phyloP scores from a whole-genome alignment of 139 green algal species.

The Marvania coccoides region DNA sequence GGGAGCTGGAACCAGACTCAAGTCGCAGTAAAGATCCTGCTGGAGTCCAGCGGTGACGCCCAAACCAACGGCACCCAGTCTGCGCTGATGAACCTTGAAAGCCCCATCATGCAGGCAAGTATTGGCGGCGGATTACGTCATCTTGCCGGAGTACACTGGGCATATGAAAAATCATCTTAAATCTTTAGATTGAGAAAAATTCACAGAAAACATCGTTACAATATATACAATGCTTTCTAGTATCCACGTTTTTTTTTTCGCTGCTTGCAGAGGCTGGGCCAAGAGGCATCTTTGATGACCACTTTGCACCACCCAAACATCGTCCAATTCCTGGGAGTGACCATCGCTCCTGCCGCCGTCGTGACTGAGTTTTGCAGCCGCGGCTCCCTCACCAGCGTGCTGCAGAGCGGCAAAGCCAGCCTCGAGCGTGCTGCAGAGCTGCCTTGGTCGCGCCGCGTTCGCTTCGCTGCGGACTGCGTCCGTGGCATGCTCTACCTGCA shows the following conservation, averaged over 20 bases:
- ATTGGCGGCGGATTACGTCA: too few species aligned
- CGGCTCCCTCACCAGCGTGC: constrained; percentile 43
- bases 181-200: too few species aligned
- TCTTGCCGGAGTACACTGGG: too few species aligned
- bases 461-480: too few species aligned
- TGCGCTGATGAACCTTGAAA: background rate
- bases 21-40: constrained; percentile 41
- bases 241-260: too few species aligned
- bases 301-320: constrained; percentile 42
- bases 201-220: too few species aligned
- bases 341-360: constrained; percentile 7
- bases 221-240: too few species aligned
- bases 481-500: constrained; percentile 63
- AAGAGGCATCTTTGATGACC: constrained; percentile 40
- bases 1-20: constrained; percentile 18
- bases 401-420: constrained; percentile 18
- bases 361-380: constrained; percentile 42
- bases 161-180: too few species aligned
- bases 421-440: constrained; percentile 10
- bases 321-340: constrained; percentile 49
- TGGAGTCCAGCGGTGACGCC: background rate
- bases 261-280: too few species aligned
- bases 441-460: constrained; percentile 36
- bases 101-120: background rate
- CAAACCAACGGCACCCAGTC: background rate